Base-by-base conservation (phyloP, 805 yeast genomes). In the Starmerella powellii region DNA sequence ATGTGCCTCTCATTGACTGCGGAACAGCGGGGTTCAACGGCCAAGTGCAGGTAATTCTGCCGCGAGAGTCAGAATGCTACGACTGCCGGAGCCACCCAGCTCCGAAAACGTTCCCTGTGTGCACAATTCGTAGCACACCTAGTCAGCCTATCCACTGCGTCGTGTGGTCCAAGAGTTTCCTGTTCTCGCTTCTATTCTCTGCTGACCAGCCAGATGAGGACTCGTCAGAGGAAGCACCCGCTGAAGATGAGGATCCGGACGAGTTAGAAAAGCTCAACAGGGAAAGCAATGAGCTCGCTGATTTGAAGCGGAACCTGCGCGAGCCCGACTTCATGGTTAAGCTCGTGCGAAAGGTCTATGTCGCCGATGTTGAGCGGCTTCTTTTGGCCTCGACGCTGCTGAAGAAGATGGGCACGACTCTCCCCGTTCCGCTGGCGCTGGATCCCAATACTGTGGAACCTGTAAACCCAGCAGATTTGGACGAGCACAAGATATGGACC, bases 1-100 rank as follows among this genome's bases (percentile, higher is more conserved):
- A 71, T 21, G 79, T 71, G 21, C 94, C 94, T 1, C 68, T 88
- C 38, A 75, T 91, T 71, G 98, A 91, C 60, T 75, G 85, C 41
- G 99, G 99, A 8, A 87, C 97, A 0, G 82, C 95, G 0, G 99
- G 99, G 1, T 81, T 79, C 49, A 78, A 77, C 48, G 99, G 99
- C 18, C 95, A 91, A 59, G 82, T 83, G 27, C 95, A 85, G 56
- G 95, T 95, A 2, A 88, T 91, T 43, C 70, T 74, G 48, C 93
- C 95, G 1, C 34, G 20, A 13, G 52, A 64, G 37, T 76, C 93
- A 2, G 98, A 91, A 63, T 91, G 99, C 62, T 93, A 86, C 61
- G 95, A 86, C 48, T 91, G 99, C 61, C 74, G 77, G 20, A 74
- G 80, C 4, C 85, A 88, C 55, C 91, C 77, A 29, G 78, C 93